Conservation (phyloP, 257 asterid species). For the Solanum virginianum region DNA sequence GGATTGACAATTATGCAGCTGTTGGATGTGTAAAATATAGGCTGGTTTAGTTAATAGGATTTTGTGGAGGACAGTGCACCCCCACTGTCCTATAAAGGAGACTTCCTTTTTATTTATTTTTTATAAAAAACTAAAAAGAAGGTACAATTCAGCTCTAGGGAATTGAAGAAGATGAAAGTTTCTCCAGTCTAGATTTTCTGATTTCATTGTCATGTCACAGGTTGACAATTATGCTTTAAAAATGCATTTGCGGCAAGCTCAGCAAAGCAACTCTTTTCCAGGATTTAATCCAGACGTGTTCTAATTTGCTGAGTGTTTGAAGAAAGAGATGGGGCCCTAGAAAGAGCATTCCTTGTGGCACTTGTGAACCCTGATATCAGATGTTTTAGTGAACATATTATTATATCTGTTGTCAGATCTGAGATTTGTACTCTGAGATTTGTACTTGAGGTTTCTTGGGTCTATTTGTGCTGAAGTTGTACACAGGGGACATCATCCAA, state of each 20-base stretch:
- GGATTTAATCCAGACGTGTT: constrained; percentile 66
- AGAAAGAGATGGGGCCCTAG: neutral
- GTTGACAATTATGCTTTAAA: constrained; percentile 58
- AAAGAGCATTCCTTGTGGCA: neutral
- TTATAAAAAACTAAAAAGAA: neutral
- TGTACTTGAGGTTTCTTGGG: neutral
- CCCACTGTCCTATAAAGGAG: neutral
- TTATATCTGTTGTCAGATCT: neutral
- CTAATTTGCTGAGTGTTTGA: neutral
- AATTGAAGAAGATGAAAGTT: neutral
- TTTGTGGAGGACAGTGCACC: neutral
- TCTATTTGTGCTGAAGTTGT: neutral
- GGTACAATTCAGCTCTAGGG: neutral
- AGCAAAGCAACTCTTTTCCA: constrained; percentile 39
- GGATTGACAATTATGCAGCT: neutral
- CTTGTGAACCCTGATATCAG: neutral
- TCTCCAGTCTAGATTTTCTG: neutral
- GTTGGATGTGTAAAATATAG: neutral
- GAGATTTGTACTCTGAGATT: neutral
- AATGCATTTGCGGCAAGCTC: constrained; percentile 54
- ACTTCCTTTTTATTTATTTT: no score
- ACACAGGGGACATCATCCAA: neutral
- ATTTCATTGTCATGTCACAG: constrained; percentile 25
- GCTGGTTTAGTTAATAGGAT: neutral
- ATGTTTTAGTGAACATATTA: neutral